Evolutionary conservation across 495 filamentous ascomycete species (phyloP).

Genomic region (Xylaria sp.): DNA sequence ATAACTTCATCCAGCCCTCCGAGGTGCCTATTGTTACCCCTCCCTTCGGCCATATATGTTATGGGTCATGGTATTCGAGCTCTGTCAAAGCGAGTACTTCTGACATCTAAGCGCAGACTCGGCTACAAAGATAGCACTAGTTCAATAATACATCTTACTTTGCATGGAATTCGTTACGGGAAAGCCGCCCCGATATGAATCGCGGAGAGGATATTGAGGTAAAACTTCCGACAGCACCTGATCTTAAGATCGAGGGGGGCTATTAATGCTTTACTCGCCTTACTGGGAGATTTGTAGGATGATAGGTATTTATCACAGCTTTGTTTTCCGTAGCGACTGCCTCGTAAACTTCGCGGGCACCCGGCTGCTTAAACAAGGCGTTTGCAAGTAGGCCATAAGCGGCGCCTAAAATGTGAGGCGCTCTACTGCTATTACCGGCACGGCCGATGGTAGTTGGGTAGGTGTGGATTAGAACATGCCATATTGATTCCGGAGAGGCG

Average conservation of each 20-base stretch:
- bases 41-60: neutral
- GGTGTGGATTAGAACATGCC: conserved; percentile 8
- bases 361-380: neutral
- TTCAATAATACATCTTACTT: no score
- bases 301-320: neutral
- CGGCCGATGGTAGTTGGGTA: conserved; percentile 11
- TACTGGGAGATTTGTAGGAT: neutral
- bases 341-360: neutral
- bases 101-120: neutral
- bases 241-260: neutral
- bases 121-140: no score
- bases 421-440: conserved; percentile 8
- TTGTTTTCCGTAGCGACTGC: neutral
- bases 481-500: no score
- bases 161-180: no score
- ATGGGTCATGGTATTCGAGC: neutral
- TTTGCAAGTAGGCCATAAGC: neutral
- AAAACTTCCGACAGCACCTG: neutral
- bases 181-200: no score
- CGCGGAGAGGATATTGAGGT: neutral
- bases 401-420: conserved; percentile 12
- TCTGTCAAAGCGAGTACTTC: neutral
- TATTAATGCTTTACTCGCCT: neutral
- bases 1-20: no score
- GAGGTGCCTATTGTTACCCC: no score